phyloP scores from a whole-genome alignment of 306 rosid species.

The Malus sylvestris region DNA sequence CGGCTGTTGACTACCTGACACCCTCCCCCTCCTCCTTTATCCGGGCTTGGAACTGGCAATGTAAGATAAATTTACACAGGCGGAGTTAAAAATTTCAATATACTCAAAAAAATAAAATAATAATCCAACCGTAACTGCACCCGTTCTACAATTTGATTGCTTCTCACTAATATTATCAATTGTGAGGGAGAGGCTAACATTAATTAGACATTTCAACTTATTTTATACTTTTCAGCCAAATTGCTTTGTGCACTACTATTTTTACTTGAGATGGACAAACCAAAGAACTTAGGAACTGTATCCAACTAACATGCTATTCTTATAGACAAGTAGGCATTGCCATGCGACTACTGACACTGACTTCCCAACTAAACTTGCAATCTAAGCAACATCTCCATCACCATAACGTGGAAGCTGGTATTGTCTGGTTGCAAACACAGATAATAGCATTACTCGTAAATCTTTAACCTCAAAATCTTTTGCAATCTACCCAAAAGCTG shows the following conservation, averaged over 20 bases:
- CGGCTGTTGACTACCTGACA: too few relatives aligned
- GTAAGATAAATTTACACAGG: too few relatives aligned
- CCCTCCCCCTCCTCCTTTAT: too few relatives aligned
- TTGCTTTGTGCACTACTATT: not conserved
- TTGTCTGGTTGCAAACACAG: not conserved
- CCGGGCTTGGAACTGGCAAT: too few relatives aligned
- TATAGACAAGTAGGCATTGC: not conserved
- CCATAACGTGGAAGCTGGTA: not conserved
- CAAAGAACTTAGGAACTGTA: not conserved
- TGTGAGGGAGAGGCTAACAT: too few relatives aligned
- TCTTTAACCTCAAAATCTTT: not conserved
- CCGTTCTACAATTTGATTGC: too few relatives aligned
- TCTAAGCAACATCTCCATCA: not conserved
- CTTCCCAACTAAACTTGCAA: not conserved
- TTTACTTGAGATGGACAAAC: not conserved
- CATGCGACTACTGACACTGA: not conserved
- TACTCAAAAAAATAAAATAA: too few relatives aligned
- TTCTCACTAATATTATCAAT: too few relatives aligned
- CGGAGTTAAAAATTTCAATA: too few relatives aligned
- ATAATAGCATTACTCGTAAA: not conserved
- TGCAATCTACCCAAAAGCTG: not conserved
- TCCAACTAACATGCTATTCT: not conserved
- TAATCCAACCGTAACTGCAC: too few relatives aligned
- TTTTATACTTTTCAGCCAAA: not conserved
- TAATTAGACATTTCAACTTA: too few relatives aligned